Percentiles rank a stretch among this genome's conserved stretches.
phyloP scores from a whole-genome alignment of 1,284 basidiomycete species.

The Boletus austroedulis region DNA sequence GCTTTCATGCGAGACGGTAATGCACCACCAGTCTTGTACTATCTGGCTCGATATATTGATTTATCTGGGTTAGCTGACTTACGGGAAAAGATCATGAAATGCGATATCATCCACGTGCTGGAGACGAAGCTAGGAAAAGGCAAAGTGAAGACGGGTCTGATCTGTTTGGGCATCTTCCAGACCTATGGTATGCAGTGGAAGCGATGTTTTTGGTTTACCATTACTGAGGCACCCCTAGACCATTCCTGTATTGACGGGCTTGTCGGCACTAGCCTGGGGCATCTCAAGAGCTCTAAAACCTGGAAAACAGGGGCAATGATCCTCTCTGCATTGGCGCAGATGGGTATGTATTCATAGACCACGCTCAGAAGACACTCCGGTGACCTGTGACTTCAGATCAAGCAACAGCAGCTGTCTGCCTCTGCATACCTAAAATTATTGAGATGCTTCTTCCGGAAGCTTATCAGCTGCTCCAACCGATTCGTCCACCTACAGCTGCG shows the following conservation, averaged over 20 bases:
- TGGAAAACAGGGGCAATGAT: slow-evolving; percentile 28
- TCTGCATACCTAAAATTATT: slow-evolving; percentile 15
- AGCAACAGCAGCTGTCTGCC: slow-evolving; percentile 10
- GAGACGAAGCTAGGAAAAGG: slow-evolving; percentile 15
- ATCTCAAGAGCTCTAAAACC: neutral
- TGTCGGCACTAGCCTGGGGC: slow-evolving; percentile 10
- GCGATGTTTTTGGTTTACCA: neutral
- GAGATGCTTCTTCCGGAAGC: slow-evolving; percentile 17
- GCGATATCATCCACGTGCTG: slow-evolving; percentile 18
- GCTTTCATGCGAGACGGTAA: slow-evolving; percentile 25
- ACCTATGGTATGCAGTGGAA: slow-evolving; percentile 12
- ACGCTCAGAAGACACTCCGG: neutral
- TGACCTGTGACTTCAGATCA: slow-evolving; percentile 9
- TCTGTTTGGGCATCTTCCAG: slow-evolving; percentile 25
- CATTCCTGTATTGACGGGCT: slow-evolving; percentile 11
- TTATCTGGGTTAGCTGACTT: slow-evolving; percentile 14
- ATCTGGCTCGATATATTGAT: slow-evolving; percentile 1
- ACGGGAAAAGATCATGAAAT: slow-evolving; percentile 13
- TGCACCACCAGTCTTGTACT: too few relatives aligned
- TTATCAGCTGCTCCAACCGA: too few relatives aligned
- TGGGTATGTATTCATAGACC: slow-evolving; percentile 4
- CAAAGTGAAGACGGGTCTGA: slow-evolving; percentile 20
- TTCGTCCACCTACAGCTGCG: too few relatives aligned
- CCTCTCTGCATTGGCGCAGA: slow-evolving; percentile 23
- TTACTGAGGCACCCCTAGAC: neutral